Evolutionary conservation across 2,329 filamentous ascomycete genomes (phyloP), one percentile per base, ranked within the genome.

Genomic region (Graphiopsis chlorocephala): DNA sequence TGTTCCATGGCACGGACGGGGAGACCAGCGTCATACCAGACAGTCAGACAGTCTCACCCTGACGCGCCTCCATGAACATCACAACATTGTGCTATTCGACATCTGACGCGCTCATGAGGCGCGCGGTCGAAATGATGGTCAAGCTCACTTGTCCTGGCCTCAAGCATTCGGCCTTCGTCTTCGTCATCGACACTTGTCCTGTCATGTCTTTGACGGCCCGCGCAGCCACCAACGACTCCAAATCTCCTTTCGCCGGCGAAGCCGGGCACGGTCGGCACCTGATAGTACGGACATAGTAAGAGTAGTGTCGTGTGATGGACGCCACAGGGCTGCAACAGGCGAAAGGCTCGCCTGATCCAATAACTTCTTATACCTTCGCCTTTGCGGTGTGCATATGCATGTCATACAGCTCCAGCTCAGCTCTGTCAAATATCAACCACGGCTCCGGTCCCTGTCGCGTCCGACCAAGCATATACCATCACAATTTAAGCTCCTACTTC

Each of bases 11-110:
- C 33, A 58, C 55, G 33, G 33, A 42, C 55, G 23, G 53, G 52
- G 33, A 15, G 29, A 26, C 8, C 55, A 38, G 55, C 55, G 35
- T 58, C 55, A 58, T 58, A 26, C 55, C 55, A 58, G 55, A 58
- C 50, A 45, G n/a, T n/a, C n/a, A n/a, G 38, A 45, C 26, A 58
- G 55, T 58, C 55, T 58, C 55, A 58, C 57, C 38, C 42, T 53
- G 50, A 53, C 50, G 50, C 50, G 17, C 28, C 31, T 20, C 3
- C 50, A 53, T 31, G 28, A 53, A 31, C 50, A 20, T 4, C 11
- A n/a, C 50, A n/a, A 29, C 12, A 17, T 11, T 4, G 17, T n/a
- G 26, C 8, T 31, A 28, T 20, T 31, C 26, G 26, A 31, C 26
- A 12, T 53, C 50, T 29, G 50, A 29, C 50, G 50, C 50, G 50